A percentile compares a stretch with the other conserved stretches of the same genome.
These are phyloP conservation scores for Adansonia rubrostipa DNA, from an alignment of 441 rosid genomes.

Conservation along the genomic window DNA sequence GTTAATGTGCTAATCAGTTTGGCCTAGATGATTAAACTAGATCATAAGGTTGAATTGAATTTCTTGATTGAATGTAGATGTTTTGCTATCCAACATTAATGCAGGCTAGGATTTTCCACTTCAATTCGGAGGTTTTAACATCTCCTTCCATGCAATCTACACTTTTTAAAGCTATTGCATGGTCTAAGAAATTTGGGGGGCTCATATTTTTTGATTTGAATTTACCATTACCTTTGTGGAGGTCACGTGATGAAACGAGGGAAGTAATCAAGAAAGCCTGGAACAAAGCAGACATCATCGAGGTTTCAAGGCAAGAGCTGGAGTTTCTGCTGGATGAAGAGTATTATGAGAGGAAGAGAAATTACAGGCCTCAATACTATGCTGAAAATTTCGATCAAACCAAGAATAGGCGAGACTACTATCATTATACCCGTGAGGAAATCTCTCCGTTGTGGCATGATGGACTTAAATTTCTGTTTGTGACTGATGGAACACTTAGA, in stretches of 20 bases:
- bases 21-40: conserved; percentile 4
- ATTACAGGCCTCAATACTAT: conserved; percentile 78
- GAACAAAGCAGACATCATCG: conserved; percentile 69
- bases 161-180: conserved; percentile 63
- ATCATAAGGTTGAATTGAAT: conserved; percentile 14
- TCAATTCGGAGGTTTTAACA: conserved; percentile 74
- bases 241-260: conserved; percentile 68
- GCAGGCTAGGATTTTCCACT: conserved; percentile 91
- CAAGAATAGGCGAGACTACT: conserved; percentile 62
- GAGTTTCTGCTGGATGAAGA: conserved; percentile 88
- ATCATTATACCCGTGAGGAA: conserved; percentile 80
- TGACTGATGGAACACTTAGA: conserved; percentile 85
- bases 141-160: conserved; percentile 61
- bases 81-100: conserved; percentile 24
- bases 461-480: conserved; percentile 67
- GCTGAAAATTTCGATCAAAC: conserved; percentile 70
- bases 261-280: conserved; percentile 70
- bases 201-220: conserved; percentile 80
- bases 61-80: conserved; percentile 30
- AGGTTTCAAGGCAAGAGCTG: conserved; percentile 81
- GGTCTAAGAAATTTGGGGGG: conserved; percentile 81
- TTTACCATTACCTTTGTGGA: conserved; percentile 81
- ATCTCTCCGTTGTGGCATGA: conserved; percentile 86
- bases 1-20: not conserved
- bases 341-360: conserved; percentile 59